These are phyloP conservation scores for Baorangia bicolor DNA, from an alignment of 768 basidiomycete genomes.

Conservation along the genomic window DNA sequence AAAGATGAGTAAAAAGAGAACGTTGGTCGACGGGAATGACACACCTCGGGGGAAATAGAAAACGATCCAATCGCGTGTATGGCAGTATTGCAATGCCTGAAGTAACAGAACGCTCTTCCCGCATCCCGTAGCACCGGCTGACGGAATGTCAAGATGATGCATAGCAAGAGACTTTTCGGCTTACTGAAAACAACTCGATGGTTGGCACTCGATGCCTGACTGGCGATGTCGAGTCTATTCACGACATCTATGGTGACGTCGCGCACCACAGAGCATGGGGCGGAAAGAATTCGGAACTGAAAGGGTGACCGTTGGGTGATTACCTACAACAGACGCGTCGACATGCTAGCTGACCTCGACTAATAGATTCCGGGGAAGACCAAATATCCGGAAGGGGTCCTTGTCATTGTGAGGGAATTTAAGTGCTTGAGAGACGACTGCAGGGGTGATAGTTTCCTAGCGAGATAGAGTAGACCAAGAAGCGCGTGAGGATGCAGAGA, in stretches of 20 bases:
- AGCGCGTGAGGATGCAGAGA: neutral
- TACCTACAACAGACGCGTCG: neutral
- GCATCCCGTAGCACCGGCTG: constrained; percentile 71
- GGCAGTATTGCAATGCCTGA: constrained; percentile 71
- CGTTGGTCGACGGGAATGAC: constrained; percentile 13
- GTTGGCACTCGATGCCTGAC: constrained; percentile 46
- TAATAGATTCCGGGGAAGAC: constrained; percentile 66
- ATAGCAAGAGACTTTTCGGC: constrained; percentile 25
- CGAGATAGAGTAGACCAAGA: neutral
- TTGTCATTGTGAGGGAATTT: constrained; percentile 45
- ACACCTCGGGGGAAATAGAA: constrained; percentile 81
- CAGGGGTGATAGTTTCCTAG: constrained; percentile 34
- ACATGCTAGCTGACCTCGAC: constrained; percentile 57
- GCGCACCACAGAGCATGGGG: constrained; percentile 72
- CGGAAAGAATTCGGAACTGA: constrained; percentile 68
- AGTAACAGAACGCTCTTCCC: constrained; percentile 82
- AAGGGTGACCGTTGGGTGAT: neutral
- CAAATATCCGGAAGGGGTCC: constrained; percentile 61
- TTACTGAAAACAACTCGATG: constrained; percentile 65
- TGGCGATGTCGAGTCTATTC: constrained; percentile 52
- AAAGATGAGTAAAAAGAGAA: neutral
- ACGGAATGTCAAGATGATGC: neutral
- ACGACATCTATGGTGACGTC: constrained; percentile 58
- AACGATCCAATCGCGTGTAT: constrained; percentile 71
- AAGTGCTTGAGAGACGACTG: constrained; percentile 45